Evolutionary conservation across 805 yeast species (phyloP).

Genomic region (Cephaloascus albidus): DNA sequence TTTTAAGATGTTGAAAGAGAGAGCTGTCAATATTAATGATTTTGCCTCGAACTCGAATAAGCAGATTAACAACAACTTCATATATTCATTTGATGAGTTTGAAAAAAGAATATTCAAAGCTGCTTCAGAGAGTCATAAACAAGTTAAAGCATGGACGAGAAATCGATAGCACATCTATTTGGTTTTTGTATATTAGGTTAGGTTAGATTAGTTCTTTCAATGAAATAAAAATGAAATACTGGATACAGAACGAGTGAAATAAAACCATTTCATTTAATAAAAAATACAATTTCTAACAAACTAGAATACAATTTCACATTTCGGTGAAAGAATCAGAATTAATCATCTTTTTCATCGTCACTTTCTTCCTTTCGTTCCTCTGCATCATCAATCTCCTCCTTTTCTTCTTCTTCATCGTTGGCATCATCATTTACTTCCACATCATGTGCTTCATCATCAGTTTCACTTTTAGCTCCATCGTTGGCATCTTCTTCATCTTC

Average conservation of each 20-base stretch:
- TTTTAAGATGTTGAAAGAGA: slow-evolving; percentile 42
- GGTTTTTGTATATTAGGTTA: slow-evolving; percentile 12
- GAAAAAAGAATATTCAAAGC: slow-evolving; percentile 52
- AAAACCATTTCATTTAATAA: too few relatives aligned
- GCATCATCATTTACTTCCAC: slow-evolving; percentile 9
- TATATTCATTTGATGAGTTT: slow-evolving; percentile 65
- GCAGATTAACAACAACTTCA: slow-evolving; percentile 40
- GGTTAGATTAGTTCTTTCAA: too few relatives aligned
- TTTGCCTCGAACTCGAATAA: slow-evolving; percentile 47
- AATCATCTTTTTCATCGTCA: slow-evolving; percentile 9
- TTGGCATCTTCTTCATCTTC: slow-evolving; percentile 8
- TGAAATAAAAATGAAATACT: slow-evolving; percentile 30
- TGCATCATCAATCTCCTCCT: slow-evolving; percentile 12
- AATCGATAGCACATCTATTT: slow-evolving; percentile 5
- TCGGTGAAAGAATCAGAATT: slow-evolving; percentile 9
- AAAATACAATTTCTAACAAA: too few relatives aligned
- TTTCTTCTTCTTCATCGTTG: slow-evolving; percentile 16
- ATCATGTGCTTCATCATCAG: slow-evolving; percentile 2
- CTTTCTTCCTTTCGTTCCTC: slow-evolving; percentile 16
- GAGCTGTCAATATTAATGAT: slow-evolving; percentile 68
- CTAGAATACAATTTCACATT: too few relatives aligned
- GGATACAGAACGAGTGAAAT: slow-evolving; percentile 23
- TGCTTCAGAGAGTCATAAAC: slow-evolving; percentile 39
- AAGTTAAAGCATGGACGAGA: slow-evolving; percentile 26
- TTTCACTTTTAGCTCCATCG: slow-evolving; percentile 5